Conservation (phyloP, 176 grass and related monocot genomes). For the Cenchrus fungigraminus region DNA sequence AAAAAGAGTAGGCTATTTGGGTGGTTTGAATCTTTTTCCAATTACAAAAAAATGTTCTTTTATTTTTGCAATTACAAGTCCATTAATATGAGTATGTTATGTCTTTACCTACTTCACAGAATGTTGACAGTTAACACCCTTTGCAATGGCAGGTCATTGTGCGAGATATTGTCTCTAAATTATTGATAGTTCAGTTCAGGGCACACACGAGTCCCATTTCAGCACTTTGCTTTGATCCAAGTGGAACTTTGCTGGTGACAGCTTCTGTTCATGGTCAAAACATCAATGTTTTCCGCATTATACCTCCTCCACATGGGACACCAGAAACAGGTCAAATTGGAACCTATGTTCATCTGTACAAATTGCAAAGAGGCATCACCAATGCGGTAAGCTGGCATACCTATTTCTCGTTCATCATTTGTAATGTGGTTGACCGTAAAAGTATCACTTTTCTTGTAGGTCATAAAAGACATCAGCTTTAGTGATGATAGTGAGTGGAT, state of each 20-base stretch:
- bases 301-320: constrained; percentile 65
- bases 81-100: neutral
- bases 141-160: constrained; percentile 75
- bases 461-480: constrained; percentile 99
- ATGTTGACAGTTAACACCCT: constrained; percentile 36
- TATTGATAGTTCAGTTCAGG: constrained; percentile 88
- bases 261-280: constrained; percentile 90
- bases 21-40: neutral
- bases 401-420: constrained; percentile 35
- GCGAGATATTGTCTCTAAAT: constrained; percentile 88
- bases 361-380: constrained; percentile 91
- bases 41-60: neutral
- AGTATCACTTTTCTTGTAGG: constrained; percentile 53
- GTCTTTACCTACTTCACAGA: constrained; percentile 27
- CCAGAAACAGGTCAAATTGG: constrained; percentile 67
- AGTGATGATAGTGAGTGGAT: constrained; percentile 98
- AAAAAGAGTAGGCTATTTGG: neutral
- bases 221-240: constrained; percentile 94
- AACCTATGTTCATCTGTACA: constrained; percentile 81
- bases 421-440: constrained; percentile 31
- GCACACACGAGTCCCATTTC: constrained; percentile 96
- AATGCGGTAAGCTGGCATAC: constrained; percentile 67
- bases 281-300: constrained; percentile 91
- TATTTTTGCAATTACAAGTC: constrained; percentile 1
- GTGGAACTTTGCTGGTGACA: constrained; percentile 93